Evolutionary conservation across 306 rosid genomes (phyloP).

Genomic region (Neltuma alba): DNA sequence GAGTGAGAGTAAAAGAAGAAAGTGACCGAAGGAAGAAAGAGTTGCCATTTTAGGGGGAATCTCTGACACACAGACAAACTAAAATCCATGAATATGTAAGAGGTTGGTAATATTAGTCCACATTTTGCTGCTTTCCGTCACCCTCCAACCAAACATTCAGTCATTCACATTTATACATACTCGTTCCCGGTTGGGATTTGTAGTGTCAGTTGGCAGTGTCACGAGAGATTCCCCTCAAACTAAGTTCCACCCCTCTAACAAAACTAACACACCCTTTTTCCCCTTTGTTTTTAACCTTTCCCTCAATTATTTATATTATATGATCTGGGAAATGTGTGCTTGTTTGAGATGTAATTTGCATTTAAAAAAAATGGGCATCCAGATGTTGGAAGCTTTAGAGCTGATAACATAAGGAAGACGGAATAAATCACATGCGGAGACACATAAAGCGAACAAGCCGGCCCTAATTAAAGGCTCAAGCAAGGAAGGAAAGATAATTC

Average conservation of each 20-base stretch:
- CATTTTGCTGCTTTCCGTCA: neutral
- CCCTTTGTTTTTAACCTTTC: neutral
- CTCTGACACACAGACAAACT: neutral
- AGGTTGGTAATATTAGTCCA: neutral
- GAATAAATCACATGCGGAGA: neutral
- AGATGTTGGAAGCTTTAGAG: neutral
- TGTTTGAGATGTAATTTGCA: neutral
- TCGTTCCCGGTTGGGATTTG: neutral
- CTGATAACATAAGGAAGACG: neutral
- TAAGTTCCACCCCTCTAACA: neutral
- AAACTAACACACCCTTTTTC: neutral
- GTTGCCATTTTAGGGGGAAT: conserved; percentile 7
- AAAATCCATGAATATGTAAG: neutral
- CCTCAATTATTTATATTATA: neutral
- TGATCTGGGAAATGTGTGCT: neutral
- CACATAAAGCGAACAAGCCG: neutral
- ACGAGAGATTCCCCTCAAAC: neutral
- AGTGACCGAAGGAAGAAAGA: neutral
- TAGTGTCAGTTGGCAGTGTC: neutral
- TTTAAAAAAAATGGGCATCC: neutral
- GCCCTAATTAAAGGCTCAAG: neutral
- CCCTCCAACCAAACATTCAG: neutral
- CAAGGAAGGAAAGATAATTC: neutral
- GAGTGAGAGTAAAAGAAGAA: neutral
- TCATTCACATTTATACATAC: neutral